phyloP scores from a whole-genome alignment of 768 basidiomycete genomes.

The Tulasnella calospora region DNA sequence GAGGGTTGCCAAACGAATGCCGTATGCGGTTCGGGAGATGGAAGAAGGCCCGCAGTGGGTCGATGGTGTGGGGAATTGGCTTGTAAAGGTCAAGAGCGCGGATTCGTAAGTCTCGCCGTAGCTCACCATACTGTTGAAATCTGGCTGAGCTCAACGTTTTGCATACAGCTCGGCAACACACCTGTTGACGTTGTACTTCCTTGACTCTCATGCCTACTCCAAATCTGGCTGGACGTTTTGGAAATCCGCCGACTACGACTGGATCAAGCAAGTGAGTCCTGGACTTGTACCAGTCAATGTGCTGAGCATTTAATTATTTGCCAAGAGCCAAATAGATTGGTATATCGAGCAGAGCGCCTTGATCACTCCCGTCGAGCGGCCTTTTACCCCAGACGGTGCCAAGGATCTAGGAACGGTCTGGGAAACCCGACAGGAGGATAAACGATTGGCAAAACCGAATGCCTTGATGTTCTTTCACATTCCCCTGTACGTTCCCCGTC shows the following conservation, averaged over 20 bases:
- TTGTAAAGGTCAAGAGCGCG: constrained; percentile 75
- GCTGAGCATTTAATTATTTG: neutral
- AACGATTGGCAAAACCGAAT: constrained; percentile 81
- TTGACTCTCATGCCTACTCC: constrained; percentile 81
- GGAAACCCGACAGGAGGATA: constrained; percentile 45
- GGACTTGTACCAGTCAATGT: too few species aligned
- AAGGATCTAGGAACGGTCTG: constrained; percentile 66
- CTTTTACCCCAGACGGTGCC: constrained; percentile 71
- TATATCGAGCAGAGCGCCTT: constrained; percentile 73
- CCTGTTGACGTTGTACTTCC: constrained; percentile 83
- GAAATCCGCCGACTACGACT: constrained; percentile 76
- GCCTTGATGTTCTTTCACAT: constrained; percentile 99
- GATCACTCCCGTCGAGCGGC: constrained; percentile 71
- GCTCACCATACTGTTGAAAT: neutral
- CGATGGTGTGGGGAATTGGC: constrained; percentile 88
- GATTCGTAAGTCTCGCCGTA: constrained; percentile 59
- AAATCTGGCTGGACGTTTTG: constrained; percentile 51
- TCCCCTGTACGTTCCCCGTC: constrained; percentile 57
- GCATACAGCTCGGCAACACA: constrained; percentile 70
- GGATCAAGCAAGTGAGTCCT: constrained; percentile 59
- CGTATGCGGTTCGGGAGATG: constrained; percentile 72
- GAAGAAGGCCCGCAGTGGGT: constrained; percentile 69
- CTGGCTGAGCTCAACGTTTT: neutral
- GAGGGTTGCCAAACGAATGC: constrained; percentile 56
- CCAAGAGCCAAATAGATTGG: constrained; percentile 80